Evolutionary conservation across 1,284 basidiomycete genomes (phyloP).

Genomic region (Cryptococcus depauperatus): DNA sequence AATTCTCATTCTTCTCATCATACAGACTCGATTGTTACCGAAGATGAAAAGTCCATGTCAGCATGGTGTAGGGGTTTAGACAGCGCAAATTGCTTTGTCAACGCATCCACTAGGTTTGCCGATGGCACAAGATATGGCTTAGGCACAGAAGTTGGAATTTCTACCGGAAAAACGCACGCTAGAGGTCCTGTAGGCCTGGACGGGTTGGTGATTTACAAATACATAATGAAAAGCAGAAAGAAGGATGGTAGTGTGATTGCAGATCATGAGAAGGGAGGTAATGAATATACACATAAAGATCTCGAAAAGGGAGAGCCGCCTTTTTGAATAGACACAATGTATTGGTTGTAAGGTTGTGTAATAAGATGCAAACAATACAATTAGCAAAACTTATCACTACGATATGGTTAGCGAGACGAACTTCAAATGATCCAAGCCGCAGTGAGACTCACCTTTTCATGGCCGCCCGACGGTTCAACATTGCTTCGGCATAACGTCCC

Average conservation of each 20-base stretch:
- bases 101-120: conserved; percentile 89
- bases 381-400: too few species aligned
- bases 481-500: conserved; percentile 74
- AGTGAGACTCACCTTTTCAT: conserved; percentile 71
- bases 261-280: conserved; percentile 56
- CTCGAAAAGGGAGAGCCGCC: conserved; percentile 29
- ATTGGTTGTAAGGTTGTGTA: neutral
- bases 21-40: conserved; percentile 90
- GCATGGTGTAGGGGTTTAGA: conserved; percentile 81
- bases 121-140: conserved; percentile 97
- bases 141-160: conserved; percentile 96
- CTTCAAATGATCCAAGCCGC: too few species aligned
- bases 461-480: conserved; percentile 80
- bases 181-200: conserved; percentile 94
- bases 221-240: conserved; percentile 68
- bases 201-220: conserved; percentile 91
- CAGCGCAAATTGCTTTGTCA: conserved; percentile 87
- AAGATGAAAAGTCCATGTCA: conserved; percentile 57
- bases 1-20: conserved; percentile 91
- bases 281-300: conserved; percentile 62
- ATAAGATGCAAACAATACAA: neutral
- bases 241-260: conserved; percentile 67
- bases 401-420: too few species aligned
- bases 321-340: conserved; percentile 18
- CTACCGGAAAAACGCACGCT: conserved; percentile 92